These are phyloP conservation scores for Epichloe typhina DNA, from an alignment of 2,329 filamentous ascomycete species.

Conservation along the genomic window DNA sequence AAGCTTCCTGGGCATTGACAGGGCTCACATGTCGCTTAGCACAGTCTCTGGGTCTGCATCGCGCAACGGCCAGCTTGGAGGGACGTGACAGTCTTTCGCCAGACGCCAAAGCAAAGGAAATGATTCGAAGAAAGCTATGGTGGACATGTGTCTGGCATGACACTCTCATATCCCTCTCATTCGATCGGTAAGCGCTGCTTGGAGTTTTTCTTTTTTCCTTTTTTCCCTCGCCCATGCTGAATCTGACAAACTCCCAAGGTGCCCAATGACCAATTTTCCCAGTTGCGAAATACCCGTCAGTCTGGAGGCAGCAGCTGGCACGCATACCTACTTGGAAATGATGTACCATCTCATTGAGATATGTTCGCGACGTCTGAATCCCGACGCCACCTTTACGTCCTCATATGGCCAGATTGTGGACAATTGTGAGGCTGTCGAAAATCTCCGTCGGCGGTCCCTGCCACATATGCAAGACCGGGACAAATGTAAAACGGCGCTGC, in stretches of 20 bases:
- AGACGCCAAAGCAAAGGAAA: constrained; percentile 37
- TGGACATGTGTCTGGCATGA: constrained; percentile 58
- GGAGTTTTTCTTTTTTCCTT: not conserved
- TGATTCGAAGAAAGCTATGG: constrained; percentile 43
- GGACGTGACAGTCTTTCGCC: constrained; percentile 28
- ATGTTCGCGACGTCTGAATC: constrained; percentile 43
- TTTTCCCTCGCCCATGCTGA: not conserved
- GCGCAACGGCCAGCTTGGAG: constrained; percentile 28
- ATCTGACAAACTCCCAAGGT: constrained; percentile 25
- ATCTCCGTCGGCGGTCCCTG: constrained; percentile 33
- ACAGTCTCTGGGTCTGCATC: constrained; percentile 49
- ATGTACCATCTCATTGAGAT: constrained; percentile 53
- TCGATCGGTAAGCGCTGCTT: constrained; percentile 36
- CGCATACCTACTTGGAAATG: constrained; percentile 47
- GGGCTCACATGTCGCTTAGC: constrained; percentile 52
- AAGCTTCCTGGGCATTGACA: constrained; percentile 52
- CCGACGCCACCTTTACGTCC: constrained; percentile 35
- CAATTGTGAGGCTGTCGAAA: constrained; percentile 42
- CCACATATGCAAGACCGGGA: constrained; percentile 46
- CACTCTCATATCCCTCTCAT: constrained; percentile 50
- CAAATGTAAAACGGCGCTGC: constrained; percentile 48
- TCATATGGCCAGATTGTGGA: constrained; percentile 43
- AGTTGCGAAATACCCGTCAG: constrained; percentile 39
- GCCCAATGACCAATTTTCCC: constrained; percentile 48
- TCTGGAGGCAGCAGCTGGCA: constrained; percentile 27